Percentiles rank a stretch among this genome's conserved stretches.
These are phyloP conservation scores for Serpula lacrymans DNA, from an alignment of 768 basidiomycete genomes.

Conservation along the genomic window DNA sequence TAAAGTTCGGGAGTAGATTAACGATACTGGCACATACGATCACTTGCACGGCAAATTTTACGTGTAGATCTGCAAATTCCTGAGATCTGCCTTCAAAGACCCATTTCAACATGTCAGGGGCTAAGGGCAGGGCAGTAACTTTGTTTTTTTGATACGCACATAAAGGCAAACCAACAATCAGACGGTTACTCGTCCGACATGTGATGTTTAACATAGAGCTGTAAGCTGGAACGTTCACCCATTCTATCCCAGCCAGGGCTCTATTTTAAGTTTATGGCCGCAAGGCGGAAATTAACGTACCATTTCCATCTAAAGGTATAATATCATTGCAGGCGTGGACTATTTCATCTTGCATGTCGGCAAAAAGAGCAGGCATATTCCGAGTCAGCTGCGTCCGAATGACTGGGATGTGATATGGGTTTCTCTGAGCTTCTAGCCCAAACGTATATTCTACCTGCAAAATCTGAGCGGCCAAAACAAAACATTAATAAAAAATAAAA, in stretches of 20 bases:
- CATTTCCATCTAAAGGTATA: conserved; percentile 16
- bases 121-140: neutral
- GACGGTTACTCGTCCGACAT: conserved; percentile 37
- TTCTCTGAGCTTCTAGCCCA: conserved; percentile 28
- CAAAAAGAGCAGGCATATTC: conserved; percentile 30
- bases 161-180: conserved; percentile 37
- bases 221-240: conserved; percentile 25
- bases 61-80: conserved; percentile 32
- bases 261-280: conserved; percentile 9
- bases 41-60: conserved; percentile 33
- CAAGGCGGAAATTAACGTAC: conserved; percentile 10
- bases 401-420: conserved; percentile 34
- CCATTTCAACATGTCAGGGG: conserved; percentile 8
- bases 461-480: too few species aligned
- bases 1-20: conserved; percentile 30
- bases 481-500: conserved; percentile 15
- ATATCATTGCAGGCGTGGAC: conserved; percentile 25
- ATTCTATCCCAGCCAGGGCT: conserved; percentile 18
- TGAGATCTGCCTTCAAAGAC: conserved; percentile 29
- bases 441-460: conserved; percentile 37
- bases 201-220: conserved; percentile 28
- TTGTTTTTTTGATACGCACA: conserved; percentile 24
- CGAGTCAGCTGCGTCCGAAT: conserved; percentile 30
- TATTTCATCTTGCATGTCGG: conserved; percentile 33
- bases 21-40: conserved; percentile 28